Percentiles rank a stretch among this genome's conserved stretches.
Conservation (phyloP, 805 yeast species). For the Teunomyces barrocoloradensis region DNA sequence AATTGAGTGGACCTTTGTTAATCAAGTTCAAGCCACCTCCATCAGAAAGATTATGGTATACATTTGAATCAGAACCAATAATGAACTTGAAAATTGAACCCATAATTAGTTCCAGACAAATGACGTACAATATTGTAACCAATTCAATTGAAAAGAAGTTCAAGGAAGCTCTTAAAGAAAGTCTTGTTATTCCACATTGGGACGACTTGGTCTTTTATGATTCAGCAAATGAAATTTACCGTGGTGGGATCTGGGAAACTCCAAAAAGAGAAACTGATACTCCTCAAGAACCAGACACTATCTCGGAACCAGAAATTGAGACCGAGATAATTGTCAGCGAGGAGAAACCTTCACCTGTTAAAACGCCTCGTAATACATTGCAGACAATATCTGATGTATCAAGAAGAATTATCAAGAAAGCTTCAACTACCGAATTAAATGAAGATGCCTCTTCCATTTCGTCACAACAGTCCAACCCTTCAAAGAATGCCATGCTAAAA, state of each 20-base stretch:
- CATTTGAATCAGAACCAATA: conserved; percentile 75
- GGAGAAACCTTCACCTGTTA: neutral
- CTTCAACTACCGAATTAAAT: neutral
- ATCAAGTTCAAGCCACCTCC: conserved; percentile 85
- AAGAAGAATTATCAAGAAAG: conserved; percentile 13
- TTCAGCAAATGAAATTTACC: conserved; percentile 65
- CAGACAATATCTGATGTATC: conserved; percentile 23
- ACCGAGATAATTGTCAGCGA: neutral
- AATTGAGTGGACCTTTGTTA: conserved; percentile 70
- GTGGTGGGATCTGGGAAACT: conserved; percentile 93
- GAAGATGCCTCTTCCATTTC: neutral
- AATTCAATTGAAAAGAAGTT: conserved; percentile 75
- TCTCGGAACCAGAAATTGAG: conserved; percentile 2
- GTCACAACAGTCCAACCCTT: neutral
- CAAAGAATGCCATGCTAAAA: conserved; percentile 39
- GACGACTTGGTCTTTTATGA: conserved; percentile 78
- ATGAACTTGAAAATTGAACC: conserved; percentile 82
- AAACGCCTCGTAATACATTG: neutral
- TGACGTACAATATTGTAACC: conserved; percentile 76
- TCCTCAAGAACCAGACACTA: neutral
- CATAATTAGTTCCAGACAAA: conserved; percentile 78
- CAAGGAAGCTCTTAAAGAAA: conserved; percentile 73
- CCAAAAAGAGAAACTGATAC: conserved; percentile 15
- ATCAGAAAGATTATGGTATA: conserved; percentile 86
- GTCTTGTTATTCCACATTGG: conserved; percentile 83